Conservation (phyloP, 2,329 filamentous ascomycete species). For the Neonectria sp. region DNA sequence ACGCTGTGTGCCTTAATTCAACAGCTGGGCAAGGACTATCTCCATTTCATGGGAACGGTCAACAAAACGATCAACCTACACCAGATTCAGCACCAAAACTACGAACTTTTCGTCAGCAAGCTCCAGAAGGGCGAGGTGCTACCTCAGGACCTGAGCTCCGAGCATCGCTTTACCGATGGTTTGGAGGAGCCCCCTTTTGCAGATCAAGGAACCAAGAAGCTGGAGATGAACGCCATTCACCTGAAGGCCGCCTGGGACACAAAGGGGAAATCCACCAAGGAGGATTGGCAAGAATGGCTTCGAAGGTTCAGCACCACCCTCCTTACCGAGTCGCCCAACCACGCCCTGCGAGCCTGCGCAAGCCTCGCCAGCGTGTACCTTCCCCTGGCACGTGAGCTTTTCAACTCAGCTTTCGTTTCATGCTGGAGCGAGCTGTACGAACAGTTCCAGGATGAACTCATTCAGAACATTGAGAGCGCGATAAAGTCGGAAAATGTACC, state of each 20-base stretch:
- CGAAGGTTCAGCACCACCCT: constrained; percentile 95
- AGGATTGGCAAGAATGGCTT: constrained; percentile 99
- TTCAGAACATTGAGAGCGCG: constrained; percentile 94
- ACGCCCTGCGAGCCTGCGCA: constrained; percentile 93
- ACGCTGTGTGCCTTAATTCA: constrained; percentile 96
- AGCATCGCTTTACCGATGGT: constrained; percentile 83
- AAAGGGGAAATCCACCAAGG: constrained; percentile 94
- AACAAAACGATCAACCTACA: constrained; percentile 87
- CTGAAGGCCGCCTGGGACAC: constrained; percentile 98
- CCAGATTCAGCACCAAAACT: constrained; percentile 90
- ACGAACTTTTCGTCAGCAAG: constrained; percentile 92
- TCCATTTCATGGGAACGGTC: constrained; percentile 93
- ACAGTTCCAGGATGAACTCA: constrained; percentile 96
- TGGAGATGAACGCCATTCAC: constrained; percentile 98
- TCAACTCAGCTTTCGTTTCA: constrained; percentile 98
- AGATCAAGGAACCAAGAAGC: constrained; percentile 91
- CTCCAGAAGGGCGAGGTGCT: constrained; percentile 94
- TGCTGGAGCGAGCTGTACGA: constrained; percentile 99
- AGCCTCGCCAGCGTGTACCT: constrained; percentile 92
- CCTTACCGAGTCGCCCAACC: constrained; percentile 94
- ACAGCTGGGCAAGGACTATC: constrained; percentile 94
- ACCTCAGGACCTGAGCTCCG: constrained; percentile 94
- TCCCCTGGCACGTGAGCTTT: constrained; percentile 91
- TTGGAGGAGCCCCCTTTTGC: constrained; percentile 85
- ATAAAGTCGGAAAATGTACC: constrained; percentile 96